Evolutionary conservation across 805 yeast genomes (phyloP), one percentile per base, ranked within the genome.

Genomic region (Candida ovalis): DNA sequence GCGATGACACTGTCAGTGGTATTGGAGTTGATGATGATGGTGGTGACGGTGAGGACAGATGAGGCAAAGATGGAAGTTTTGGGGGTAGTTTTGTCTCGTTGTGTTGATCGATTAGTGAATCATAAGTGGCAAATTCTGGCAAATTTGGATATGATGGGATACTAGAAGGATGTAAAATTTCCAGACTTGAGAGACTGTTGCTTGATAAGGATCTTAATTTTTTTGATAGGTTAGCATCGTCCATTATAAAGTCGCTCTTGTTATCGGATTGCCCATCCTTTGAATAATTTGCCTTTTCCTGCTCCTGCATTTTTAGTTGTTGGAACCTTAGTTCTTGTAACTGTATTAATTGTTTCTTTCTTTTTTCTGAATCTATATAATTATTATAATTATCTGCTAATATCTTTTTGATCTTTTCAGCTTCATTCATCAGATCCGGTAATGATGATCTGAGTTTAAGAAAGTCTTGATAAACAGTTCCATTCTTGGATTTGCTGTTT

Each of bases 361-460:
- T 46, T 28, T 45, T 54, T 35, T 61, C 66, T 1, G 56, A 45
- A 39, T 50, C 57, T 15, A 51, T 19, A 47, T 57, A 64, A 25
- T 41, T 50, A 27, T 54, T 54, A 52, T 64, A 62, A 35, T 52
- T 62, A 39, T 53, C 60, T 35, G 52, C 62, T n/a, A 60, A 45
- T 5, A 58, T 53, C 21, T 47, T 45, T 40, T 65, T 60, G 22
- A 69, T 56, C 9, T 52, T 45, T 22, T 66, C 69, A n/a, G 63
- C 57, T 32, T 68, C 66, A 13, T 54, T 58, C 60, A 67, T 61
- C 2, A 73, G 52, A 2, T 54, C 53, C 1, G 58, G 56, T 24
- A 67, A 44, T 25, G 47, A 47, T 4, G 51, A 45, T 33, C 58
- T 54, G 25, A 68, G 41, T 4, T 51, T 33, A 17, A 53, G 36